A percentile compares a stretch with the other conserved stretches of the same genome.
Evolutionary conservation across 148 eudicot genomes (phyloP).

Genomic region (Chenopodium suecicum): DNA sequence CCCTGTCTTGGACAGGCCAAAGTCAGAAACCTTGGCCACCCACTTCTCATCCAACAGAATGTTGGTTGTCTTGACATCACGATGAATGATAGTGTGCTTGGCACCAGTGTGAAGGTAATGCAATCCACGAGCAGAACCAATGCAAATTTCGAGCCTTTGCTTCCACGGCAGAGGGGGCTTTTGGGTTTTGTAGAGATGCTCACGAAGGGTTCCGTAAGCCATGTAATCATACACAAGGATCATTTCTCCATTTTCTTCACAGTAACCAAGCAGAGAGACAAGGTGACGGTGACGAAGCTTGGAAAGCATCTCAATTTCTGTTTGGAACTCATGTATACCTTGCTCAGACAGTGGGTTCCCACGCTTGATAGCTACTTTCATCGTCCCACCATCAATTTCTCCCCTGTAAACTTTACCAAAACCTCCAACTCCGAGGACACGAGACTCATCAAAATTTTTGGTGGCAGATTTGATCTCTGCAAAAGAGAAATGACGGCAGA

Average conservation of each 20-base stretch:
- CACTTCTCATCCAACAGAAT: slow-evolving; percentile 87
- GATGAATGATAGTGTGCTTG: slow-evolving; percentile 89
- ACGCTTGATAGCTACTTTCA: slow-evolving; percentile 86
- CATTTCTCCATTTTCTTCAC: slow-evolving; percentile 95
- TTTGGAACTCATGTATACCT: slow-evolving; percentile 91
- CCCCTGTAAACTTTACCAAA: slow-evolving; percentile 94
- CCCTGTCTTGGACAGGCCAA: slow-evolving; percentile 91
- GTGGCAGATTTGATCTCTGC: slow-evolving; percentile 92
- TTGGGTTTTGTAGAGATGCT: slow-evolving; percentile 91
- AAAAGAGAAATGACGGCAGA: slow-evolving; percentile 90
- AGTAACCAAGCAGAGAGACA: slow-evolving; percentile 88
- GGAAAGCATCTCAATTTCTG: slow-evolving; percentile 96
- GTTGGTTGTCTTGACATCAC: slow-evolving; percentile 96
- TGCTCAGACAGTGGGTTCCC: slow-evolving; percentile 87
- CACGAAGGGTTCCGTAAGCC: slow-evolving; percentile 92
- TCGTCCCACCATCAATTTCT: slow-evolving; percentile 68
- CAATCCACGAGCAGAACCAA: slow-evolving; percentile 91
- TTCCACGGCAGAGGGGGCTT: slow-evolving; percentile 95
- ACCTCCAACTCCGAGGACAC: slow-evolving; percentile 92
- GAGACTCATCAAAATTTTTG: slow-evolving; percentile 84
- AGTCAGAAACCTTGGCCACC: slow-evolving; percentile 97
- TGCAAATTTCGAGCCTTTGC: slow-evolving; percentile 91
- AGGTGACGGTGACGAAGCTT: slow-evolving; percentile 95
- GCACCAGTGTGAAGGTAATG: slow-evolving; percentile 98
- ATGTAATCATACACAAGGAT: slow-evolving; percentile 92